phyloP scores from a whole-genome alignment of 1,284 basidiomycete genomes.

The Fomitopsis palustris region DNA sequence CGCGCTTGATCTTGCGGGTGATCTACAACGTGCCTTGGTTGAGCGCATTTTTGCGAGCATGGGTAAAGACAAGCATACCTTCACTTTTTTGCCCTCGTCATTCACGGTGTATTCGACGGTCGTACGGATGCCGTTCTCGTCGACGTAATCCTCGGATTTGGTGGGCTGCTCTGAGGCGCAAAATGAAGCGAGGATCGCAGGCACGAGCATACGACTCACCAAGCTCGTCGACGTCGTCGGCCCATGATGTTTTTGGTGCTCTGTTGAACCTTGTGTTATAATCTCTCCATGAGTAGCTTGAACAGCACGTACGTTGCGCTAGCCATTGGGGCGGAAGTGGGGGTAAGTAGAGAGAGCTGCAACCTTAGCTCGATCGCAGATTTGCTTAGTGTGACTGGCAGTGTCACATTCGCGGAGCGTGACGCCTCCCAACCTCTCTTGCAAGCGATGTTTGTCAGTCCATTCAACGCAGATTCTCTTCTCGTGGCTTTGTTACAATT shows the following conservation, averaged over 20 bases:
- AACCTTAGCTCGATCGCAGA: not conserved
- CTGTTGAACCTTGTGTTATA: constrained; percentile 8
- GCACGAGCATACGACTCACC: constrained; percentile 34
- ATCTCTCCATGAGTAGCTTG: no score
- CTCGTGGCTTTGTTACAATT: no score
- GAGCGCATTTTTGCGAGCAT: not conserved
- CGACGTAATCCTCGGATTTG: constrained; percentile 63
- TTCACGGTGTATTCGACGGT: constrained; percentile 84
- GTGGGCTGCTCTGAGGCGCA: constrained; percentile 32
- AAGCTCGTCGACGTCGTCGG: constrained; percentile 78
- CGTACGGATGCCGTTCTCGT: constrained; percentile 88
- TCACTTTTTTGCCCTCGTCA: constrained; percentile 94
- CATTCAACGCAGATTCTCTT: no score
- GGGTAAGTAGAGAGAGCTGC: not conserved
- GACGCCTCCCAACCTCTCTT: not conserved
- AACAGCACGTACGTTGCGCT: constrained; percentile 1
- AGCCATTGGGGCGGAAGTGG: constrained; percentile 2
- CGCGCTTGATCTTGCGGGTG: constrained; percentile 84
- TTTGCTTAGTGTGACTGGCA: not conserved
- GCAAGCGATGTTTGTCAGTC: not conserved
- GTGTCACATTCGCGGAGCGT: not conserved
- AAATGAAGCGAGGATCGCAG: not conserved
- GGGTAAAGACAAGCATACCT: constrained; percentile 48
- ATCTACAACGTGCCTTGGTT: constrained; percentile 44
- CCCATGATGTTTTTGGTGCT: constrained; percentile 70